These are phyloP conservation scores for Cadophora gregata DNA, from an alignment of 2,329 filamentous ascomycete genomes.

Conservation along the genomic window DNA sequence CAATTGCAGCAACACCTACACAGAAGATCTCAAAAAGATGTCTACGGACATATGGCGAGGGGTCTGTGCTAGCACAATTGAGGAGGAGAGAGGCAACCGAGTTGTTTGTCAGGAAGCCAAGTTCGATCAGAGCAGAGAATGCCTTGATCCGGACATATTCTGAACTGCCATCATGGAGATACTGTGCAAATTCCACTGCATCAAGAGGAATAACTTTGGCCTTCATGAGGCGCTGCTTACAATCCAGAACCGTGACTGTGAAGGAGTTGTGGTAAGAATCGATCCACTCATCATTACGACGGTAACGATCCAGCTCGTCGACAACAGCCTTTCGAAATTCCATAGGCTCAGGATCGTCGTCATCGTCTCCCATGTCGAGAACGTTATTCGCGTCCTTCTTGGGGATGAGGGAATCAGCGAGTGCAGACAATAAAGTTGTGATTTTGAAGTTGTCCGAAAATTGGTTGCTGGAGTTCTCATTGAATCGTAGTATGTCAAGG, in stretches of 20 bases:
- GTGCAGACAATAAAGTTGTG: slow-evolving; percentile 73
- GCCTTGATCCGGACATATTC: slow-evolving; percentile 70
- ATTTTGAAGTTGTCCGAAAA: slow-evolving; percentile 93
- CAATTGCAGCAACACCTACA: slow-evolving; percentile 65
- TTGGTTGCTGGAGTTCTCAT: slow-evolving; percentile 90
- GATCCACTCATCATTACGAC: slow-evolving; percentile 72
- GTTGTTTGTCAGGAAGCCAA: slow-evolving; percentile 64
- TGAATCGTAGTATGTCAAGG: slow-evolving; percentile 87
- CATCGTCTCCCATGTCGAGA: slow-evolving; percentile 50
- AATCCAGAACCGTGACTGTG: slow-evolving; percentile 66
- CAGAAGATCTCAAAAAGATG: slow-evolving; percentile 65
- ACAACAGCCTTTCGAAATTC: slow-evolving; percentile 51
- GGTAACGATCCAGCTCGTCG: slow-evolving; percentile 71
- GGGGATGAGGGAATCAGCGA: slow-evolving; percentile 64
- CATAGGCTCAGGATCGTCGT: slow-evolving; percentile 52
- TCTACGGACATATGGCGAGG: slow-evolving; percentile 67
- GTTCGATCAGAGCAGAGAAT: slow-evolving; percentile 67
- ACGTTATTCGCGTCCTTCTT: slow-evolving; percentile 46
- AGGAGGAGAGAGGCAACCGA: slow-evolving; percentile 62
- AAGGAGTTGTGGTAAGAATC: slow-evolving; percentile 72
- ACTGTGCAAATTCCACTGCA: slow-evolving; percentile 64
- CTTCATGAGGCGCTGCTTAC: slow-evolving; percentile 68
- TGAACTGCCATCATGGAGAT: slow-evolving; percentile 67
- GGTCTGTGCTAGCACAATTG: slow-evolving; percentile 64
- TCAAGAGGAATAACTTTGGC: slow-evolving; percentile 62